Conservation (phyloP, 2,329 filamentous ascomycete genomes). For the Aspergillus hortae region DNA sequence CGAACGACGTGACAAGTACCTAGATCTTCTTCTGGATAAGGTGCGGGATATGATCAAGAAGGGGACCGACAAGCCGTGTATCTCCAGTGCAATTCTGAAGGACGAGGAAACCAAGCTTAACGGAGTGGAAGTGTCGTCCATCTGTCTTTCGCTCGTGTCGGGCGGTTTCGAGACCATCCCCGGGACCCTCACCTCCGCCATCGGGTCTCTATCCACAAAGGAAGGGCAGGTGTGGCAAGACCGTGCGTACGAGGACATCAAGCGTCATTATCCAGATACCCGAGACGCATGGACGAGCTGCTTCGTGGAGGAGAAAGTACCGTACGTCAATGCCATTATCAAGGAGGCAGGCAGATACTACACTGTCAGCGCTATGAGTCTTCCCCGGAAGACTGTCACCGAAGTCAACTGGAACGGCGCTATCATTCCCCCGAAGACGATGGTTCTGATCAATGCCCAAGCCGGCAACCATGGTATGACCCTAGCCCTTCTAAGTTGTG, state of each 20-base stretch:
- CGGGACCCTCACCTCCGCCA: constrained; percentile 67
- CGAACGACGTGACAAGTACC: constrained; percentile 61
- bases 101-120: constrained; percentile 62
- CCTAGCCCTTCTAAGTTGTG: background rate
- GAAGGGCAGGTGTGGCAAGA: constrained; percentile 65
- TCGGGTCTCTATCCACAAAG: constrained; percentile 63
- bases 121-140: constrained; percentile 67
- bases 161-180: constrained; percentile 75
- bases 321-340: constrained; percentile 20
- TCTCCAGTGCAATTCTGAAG: constrained; percentile 63
- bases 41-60: constrained; percentile 55
- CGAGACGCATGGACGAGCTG: constrained; percentile 66
- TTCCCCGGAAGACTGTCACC: constrained; percentile 44
- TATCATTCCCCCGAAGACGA: constrained; percentile 67
- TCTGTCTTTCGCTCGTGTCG: constrained; percentile 71
- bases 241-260: constrained; percentile 64
- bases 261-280: constrained; percentile 59
- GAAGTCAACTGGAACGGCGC: constrained; percentile 64
- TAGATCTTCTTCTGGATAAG: constrained; percentile 52
- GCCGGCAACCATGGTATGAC: constrained; percentile 57
- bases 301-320: constrained; percentile 65
- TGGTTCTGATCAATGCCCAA: constrained; percentile 72
- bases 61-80: constrained; percentile 62
- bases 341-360: constrained; percentile 2
- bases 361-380: background rate